Evolutionary conservation across 768 basidiomycete species (phyloP), one percentile per base, ranked within the genome.

Genomic region (Calocybe indica): DNA sequence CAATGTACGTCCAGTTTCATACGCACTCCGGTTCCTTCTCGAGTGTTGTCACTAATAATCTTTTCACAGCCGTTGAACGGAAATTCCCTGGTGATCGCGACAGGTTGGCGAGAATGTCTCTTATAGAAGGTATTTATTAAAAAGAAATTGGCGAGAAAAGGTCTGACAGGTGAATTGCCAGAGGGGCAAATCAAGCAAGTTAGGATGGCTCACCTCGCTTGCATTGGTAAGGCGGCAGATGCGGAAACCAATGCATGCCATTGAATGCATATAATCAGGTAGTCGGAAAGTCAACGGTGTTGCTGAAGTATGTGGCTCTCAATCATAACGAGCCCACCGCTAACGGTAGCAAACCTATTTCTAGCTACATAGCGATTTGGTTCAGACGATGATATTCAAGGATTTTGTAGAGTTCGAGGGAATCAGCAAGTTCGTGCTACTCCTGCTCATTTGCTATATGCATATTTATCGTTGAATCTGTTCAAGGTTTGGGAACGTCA

Each of bases 381-480:
- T 98, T 45, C 76, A 74, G 64, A 83, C 83, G 14, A 91, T 86
- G 6, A 88, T 91, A 55, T 62, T 88, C 57, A 89, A 87, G 60
- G 93, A 96, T 68, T 95, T 95, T 60, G 94, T 96, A 40, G 92
- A 96, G 31, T 90, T 88, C 64, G 88, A 83, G 58, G 95, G 95
- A 2, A 61, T 80, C 51, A 86, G 86, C 83, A 93, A 88, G 76
- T 78, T 51, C 35, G 83, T 73, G 52, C 9, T 58, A 53, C 10
- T 49, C 45, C 39, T 22, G 12, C 22, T 5, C 15, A 13, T 32
- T 6, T 14, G 35, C 32, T 10, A 7, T 14, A 12, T n/a, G 45
- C 14, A 14, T 43, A 14, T 40, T 29, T 10, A 29, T 8, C 6
- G 6, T 37, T 14, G 7, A 12, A n/a, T 44, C 15, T 3, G 14